Base-by-base conservation (phyloP, 2,329 filamentous ascomycete species). In the Dothiorella sarmentorum region DNA sequence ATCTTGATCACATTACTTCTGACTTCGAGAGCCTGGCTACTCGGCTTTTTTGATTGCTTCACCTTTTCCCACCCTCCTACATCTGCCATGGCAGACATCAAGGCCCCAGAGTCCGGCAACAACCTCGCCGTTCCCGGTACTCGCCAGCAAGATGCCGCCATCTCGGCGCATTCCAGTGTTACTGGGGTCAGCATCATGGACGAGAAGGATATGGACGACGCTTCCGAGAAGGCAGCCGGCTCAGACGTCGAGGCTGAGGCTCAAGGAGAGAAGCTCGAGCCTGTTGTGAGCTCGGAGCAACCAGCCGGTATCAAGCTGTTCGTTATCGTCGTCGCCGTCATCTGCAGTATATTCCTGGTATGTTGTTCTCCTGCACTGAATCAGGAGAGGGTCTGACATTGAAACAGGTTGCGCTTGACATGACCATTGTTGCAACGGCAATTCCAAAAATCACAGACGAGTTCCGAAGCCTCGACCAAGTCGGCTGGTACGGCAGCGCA, bases 381-480 rank as follows among this genome's bases (percentile, higher is more conserved):
- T 9, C 31, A 26, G 18, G 15, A 17, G n/a, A 2, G 13, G 6
- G 27, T 29, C 22, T 15, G 2, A 2, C 26, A 4, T 20, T 40
- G 15, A 53, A 15, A 27, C 11, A 59, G 57, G 57, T 60, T 17
- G 58, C 58, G 11, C 43, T 61, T 18, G 59, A 61, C 31, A 61
- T 61, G 59, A 69, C 66, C 33, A 70, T 69, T 27, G 58, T 69
- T 15, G 65, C 63, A n/a, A 69, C 67, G 13, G 68, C 68, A 11
- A 65, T 69, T 18, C 68, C 68, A 10, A 66, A 63, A 29, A 69
- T 71, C 35, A 68, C 68, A 7, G 64, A 68, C 43, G 42, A 64
- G 37, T 70, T 70, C 63, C 24, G 60, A 35, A 58, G 61, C 7
- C 47, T 69, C n/a, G 38, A 62, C 7, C 61, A 67, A 56, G 56